Conservation (phyloP, 75 land plant genomes). For the Sequoiadendron giganteum region DNA sequence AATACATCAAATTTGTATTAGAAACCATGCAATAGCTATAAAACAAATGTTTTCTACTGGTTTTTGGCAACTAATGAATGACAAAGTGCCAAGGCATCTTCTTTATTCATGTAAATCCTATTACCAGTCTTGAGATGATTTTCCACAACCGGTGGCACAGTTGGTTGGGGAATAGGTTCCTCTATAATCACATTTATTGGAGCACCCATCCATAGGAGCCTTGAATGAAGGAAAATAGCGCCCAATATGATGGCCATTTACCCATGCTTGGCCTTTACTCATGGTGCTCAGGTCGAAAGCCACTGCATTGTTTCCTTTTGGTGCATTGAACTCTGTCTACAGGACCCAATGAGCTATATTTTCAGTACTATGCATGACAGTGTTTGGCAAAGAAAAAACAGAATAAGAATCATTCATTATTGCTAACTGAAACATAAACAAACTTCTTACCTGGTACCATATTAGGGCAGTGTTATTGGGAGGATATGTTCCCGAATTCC, state of each 20-base stretch:
- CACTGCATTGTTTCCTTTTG: conserved; percentile 43
- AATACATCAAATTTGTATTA: background rate
- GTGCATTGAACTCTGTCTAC: conserved; percentile 44
- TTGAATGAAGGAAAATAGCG: conserved; percentile 19
- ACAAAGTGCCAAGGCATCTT: background rate
- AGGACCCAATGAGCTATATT: background rate
- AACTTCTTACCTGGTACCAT: conserved; percentile 8
- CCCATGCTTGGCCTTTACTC: conserved; percentile 62
- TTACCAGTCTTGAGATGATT: conserved; percentile 21
- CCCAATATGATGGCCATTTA: conserved; percentile 48
- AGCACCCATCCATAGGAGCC: conserved; percentile 27
- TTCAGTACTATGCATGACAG: background rate
- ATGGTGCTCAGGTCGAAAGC: conserved; percentile 43
- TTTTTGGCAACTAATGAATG: background rate
- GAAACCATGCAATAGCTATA: background rate
- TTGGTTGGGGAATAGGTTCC: conserved; percentile 20
- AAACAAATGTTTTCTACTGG: background rate
- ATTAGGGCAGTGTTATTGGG: conserved; percentile 1
- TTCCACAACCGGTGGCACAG: conserved; percentile 21
- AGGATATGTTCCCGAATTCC: conserved; percentile 4
- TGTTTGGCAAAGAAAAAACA: background rate
- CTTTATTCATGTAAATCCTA: background rate
- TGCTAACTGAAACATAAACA: background rate
- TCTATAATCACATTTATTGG: conserved; percentile 20
- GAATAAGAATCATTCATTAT: background rate